These are phyloP conservation scores for Pestalotiopsis sp. DNA, from an alignment of 2,329 filamentous ascomycete genomes.

Conservation along the genomic window DNA sequence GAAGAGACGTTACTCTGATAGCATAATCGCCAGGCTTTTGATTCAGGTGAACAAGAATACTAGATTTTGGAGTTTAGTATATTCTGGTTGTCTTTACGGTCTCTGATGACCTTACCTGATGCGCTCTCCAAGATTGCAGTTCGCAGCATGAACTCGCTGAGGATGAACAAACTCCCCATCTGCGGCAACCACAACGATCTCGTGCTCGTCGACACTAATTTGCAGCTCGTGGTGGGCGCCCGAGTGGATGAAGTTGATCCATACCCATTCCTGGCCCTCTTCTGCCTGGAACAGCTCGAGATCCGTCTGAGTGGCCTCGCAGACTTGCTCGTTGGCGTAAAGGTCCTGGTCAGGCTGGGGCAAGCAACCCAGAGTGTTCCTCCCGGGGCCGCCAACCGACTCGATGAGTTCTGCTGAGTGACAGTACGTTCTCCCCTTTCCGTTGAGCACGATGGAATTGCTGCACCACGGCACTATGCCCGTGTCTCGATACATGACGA, in stretches of 20 bases:
- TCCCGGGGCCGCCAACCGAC: constrained; percentile 14
- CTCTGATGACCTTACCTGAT: constrained; percentile 14
- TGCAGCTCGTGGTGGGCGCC: constrained; percentile 20
- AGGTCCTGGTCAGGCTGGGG: constrained; percentile 11
- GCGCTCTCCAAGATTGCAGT: constrained; percentile 20
- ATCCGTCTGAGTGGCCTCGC: constrained; percentile 15
- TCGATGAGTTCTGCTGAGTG: constrained; percentile 11
- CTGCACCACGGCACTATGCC: constrained; percentile 20
- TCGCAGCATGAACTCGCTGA: constrained; percentile 19
- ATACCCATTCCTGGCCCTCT: constrained; percentile 18
- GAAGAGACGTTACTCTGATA: constrained; percentile 18
- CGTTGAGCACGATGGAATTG: constrained; percentile 18
- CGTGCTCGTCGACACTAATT: constrained; percentile 20
- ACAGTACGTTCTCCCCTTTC: constrained; percentile 18
- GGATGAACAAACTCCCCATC: constrained; percentile 21
- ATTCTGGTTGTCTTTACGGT: background rate
- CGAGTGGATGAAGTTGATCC: constrained; percentile 21
- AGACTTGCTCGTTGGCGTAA: constrained; percentile 17
- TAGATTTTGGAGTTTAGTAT: background rate
- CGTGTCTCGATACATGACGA: constrained; percentile 19
- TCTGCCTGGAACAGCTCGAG: constrained; percentile 16
- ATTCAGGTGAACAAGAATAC: constrained; percentile 17
- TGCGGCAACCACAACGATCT: constrained; percentile 20
- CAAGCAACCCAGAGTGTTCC: constrained; percentile 17
- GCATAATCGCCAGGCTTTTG: constrained; percentile 19